Percentiles rank a stretch among this genome's conserved stretches.
Evolutionary conservation across 441 rosid genomes (phyloP).

Genomic region (Metrosideros polymorpha): DNA sequence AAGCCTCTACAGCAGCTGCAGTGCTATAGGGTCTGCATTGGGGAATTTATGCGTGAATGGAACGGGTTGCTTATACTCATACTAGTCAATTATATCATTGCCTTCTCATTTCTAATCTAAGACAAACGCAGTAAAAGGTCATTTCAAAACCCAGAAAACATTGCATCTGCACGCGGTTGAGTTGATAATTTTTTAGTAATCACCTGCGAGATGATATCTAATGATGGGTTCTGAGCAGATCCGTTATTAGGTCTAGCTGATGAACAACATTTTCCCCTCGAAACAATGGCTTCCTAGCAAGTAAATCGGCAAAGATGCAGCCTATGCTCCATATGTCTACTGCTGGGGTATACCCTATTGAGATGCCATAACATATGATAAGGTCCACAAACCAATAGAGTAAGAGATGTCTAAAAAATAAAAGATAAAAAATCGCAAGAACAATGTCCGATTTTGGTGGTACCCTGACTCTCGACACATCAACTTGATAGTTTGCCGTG

Average conservation of each 20-base stretch:
- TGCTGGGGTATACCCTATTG: slow-evolving; percentile 78
- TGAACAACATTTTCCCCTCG: slow-evolving; percentile 85
- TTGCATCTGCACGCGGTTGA: background rate
- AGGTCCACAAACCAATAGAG: background rate
- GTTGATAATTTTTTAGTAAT: background rate
- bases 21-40: slow-evolving; percentile 68
- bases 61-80: slow-evolving; percentile 68
- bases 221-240: slow-evolving; percentile 78
- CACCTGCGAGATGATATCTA: slow-evolving; percentile 76
- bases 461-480: background rate
- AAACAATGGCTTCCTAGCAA: slow-evolving; percentile 78
- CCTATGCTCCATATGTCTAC: slow-evolving; percentile 94
- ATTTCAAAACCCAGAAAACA: background rate
- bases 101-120: slow-evolving; percentile 82
- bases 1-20: slow-evolving; percentile 54
- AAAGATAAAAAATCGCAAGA: background rate
- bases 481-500: background rate
- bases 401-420: background rate
- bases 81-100: slow-evolving; percentile 76
- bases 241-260: slow-evolving; percentile 83
- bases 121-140: background rate
- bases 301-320: slow-evolving; percentile 88
- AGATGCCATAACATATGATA: background rate
- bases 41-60: slow-evolving; percentile 66
- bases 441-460: background rate